Percentiles rank a stretch among this genome's conserved stretches.
These are phyloP conservation scores for Boeremia exigua DNA, from an alignment of 2,329 filamentous ascomycete genomes.

Conservation along the genomic window DNA sequence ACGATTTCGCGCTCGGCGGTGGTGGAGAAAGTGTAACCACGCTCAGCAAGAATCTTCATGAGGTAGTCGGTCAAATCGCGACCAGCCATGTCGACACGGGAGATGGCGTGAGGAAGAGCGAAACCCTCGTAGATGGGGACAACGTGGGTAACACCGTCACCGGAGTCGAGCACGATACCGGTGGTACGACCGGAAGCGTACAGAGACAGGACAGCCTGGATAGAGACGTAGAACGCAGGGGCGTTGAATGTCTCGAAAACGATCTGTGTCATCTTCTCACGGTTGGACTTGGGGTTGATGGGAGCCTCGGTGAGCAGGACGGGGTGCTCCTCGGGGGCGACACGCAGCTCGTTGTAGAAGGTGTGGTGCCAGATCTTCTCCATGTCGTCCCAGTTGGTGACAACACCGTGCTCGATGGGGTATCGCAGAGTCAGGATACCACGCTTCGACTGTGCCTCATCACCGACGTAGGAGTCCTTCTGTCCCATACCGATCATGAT, in stretches of 20 bases:
- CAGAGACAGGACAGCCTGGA: constrained; percentile 98
- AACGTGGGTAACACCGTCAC: constrained; percentile 99
- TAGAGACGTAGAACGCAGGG: constrained; percentile 99
- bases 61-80: constrained; percentile 99
- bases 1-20: constrained; percentile 99
- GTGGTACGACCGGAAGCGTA: constrained; percentile 99
- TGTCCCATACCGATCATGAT: constrained; percentile 99
- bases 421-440: constrained; percentile 99
- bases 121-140: constrained; percentile 99
- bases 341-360: constrained; percentile 99
- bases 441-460: constrained; percentile 99
- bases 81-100: constrained; percentile 99
- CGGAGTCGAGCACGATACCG: constrained; percentile 99
- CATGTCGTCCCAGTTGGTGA: constrained; percentile 99
- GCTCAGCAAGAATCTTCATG: constrained; percentile 99
- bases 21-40: constrained; percentile 99
- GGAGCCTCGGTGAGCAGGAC: constrained; percentile 98
- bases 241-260: constrained; percentile 99
- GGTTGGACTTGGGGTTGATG: constrained; percentile 99
- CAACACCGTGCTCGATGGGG: constrained; percentile 99
- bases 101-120: constrained; percentile 99
- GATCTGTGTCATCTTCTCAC: constrained; percentile 99
- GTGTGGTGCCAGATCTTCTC: constrained; percentile 99
- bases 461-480: constrained; percentile 99
- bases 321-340: constrained; percentile 99